Evolutionary conservation across 2,329 filamentous ascomycete species (phyloP).

Genomic region (Sporothrix schenckii): DNA sequence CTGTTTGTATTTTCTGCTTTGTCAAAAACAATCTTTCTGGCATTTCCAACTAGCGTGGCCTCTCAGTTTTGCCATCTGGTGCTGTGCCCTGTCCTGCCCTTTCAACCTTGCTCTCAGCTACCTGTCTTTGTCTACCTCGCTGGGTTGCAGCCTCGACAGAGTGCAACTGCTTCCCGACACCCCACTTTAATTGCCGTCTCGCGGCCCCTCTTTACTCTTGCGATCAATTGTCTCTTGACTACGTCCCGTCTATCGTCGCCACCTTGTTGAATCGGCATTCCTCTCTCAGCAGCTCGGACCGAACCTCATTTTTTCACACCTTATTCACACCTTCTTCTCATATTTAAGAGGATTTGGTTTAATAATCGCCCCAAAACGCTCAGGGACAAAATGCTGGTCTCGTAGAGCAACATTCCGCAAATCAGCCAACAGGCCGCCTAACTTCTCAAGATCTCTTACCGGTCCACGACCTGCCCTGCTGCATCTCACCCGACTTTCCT

Average conservation of each 20-base stretch:
- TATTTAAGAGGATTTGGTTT: neutral
- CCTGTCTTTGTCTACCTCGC: slow-evolving; percentile 2
- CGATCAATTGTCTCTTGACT: neutral
- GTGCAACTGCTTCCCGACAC: neutral
- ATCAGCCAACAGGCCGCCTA: too few relatives aligned
- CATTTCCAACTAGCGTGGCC: neutral
- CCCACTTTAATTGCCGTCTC: slow-evolving; percentile 26
- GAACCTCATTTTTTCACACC: neutral
- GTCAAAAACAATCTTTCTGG: neutral
- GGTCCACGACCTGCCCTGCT: neutral
- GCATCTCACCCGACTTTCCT: too few relatives aligned
- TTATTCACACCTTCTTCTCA: too few relatives aligned
- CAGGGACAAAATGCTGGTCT: neutral
- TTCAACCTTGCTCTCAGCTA: neutral
- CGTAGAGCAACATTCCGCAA: neutral
- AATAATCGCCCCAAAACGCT: neutral
- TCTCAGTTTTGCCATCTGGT: neutral
- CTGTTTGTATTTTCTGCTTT: neutral
- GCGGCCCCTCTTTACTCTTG: slow-evolving; percentile 13
- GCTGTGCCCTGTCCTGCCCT: neutral
- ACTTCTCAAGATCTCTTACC: neutral
- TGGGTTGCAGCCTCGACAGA: neutral
- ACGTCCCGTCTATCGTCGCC: neutral
- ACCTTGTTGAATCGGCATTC: neutral
- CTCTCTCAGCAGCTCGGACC: neutral